A percentile compares a stretch with the other conserved stretches of the same genome.
Conservation (phyloP, 495 filamentous ascomycete genomes). For the Emericellopsis terricola region DNA sequence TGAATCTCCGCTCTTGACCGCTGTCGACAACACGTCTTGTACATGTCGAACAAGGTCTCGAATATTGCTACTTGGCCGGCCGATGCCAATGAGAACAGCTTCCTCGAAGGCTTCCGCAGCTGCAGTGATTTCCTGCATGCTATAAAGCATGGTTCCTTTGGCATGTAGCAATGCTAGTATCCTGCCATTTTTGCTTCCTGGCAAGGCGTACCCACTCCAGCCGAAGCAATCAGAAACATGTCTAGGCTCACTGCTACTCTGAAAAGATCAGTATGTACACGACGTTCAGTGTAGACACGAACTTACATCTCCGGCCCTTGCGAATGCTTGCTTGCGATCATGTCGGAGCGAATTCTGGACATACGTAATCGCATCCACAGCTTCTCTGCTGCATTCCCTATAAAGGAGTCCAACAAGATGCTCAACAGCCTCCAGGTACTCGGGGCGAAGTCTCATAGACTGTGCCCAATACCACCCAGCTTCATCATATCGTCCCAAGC, state of each 20-base stretch:
- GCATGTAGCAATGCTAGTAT: slow-evolving; percentile 86
- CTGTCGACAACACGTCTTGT: slow-evolving; percentile 44
- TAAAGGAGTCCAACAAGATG: slow-evolving; percentile 84
- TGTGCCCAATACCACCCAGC: slow-evolving; percentile 75
- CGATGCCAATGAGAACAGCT: slow-evolving; percentile 76
- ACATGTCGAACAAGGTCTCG: slow-evolving; percentile 68
- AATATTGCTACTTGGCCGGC: slow-evolving; percentile 52
- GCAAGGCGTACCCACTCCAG: slow-evolving; percentile 71
- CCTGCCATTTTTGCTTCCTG: slow-evolving; percentile 80
- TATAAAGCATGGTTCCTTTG: slow-evolving; percentile 96
- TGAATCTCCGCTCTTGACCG: too few species aligned
- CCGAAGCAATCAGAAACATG: slow-evolving; percentile 12
- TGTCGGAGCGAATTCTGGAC: slow-evolving; percentile 76
- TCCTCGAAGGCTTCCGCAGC: slow-evolving; percentile 91
- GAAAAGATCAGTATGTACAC: too few species aligned
- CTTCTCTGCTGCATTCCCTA: slow-evolving; percentile 66
- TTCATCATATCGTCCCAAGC: slow-evolving; percentile 64
- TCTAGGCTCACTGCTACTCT: slow-evolving; percentile 4
- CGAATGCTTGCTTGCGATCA: too few species aligned
- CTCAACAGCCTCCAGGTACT: slow-evolving; percentile 92
- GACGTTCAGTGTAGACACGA: too few species aligned
- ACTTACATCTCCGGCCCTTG: too few species aligned
- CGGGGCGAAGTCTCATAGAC: slow-evolving; percentile 67
- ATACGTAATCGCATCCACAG: slow-evolving; percentile 74
- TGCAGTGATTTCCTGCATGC: slow-evolving; percentile 63